Evolutionary conservation across 2,329 filamentous ascomycete species (phyloP), one percentile per base, ranked within the genome.

Genomic region (Verticillium albo-atrum): DNA sequence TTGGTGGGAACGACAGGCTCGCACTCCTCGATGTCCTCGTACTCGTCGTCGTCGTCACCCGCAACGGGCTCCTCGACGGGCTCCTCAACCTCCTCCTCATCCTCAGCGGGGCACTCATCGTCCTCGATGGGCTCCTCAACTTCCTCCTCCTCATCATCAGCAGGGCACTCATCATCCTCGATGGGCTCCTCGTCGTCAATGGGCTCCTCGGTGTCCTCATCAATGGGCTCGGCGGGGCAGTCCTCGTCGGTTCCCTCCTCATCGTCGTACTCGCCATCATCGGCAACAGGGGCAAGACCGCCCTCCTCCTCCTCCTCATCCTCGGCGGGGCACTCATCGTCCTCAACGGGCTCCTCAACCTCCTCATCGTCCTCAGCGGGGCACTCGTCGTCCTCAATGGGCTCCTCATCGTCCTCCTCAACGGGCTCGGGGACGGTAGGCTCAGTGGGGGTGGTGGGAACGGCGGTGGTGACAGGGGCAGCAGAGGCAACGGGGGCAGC

Each of bases 261-360:
- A 28, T 55, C 26, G 32, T 60, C 55, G 26, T 58, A 58, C 3
- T 57, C 52, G 30, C 58, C 59, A 27, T 55, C 54, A 10, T 55
- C 32, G 15, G 54, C 30, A 34, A 54, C 42, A 7, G 42, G 42
- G 20, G n/a, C 42, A 50, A 50, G 42, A n/a, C 30, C 52, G 5
- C 23, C 52, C 27, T 54, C 42, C 34, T 37, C 47, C 5, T 28
- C n/a, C 55, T 60, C 55, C 42, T 58, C 60, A 6, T 57, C 52
- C 42, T 61, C 60, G 12, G 55, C 59, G 25, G 59, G 59, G 59
- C 59, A 60, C 42, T 50, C 42, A n/a, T 62, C 61, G 17, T 59
- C 59, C 23, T 62, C 58, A 2, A 57, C 50, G 25, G 25, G 30
- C 4, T 53, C 59, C n/a, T 54, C 47, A 3, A 25, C 47, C 47